Evolutionary conservation across 805 yeast genomes (phyloP).

Genomic region (Scheffersomyces stipitis): DNA sequence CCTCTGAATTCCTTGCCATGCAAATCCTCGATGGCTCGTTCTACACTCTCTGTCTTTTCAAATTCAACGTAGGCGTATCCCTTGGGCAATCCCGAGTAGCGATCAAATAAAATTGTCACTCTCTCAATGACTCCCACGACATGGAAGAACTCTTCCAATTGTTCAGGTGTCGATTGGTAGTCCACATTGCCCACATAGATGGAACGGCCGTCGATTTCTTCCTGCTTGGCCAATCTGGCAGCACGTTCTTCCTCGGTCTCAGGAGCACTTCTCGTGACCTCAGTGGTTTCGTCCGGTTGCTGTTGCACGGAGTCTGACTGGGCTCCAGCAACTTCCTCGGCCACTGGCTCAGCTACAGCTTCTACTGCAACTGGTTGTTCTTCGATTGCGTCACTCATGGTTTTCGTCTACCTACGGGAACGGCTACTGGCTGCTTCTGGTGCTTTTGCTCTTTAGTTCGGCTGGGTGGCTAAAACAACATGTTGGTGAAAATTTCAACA

Average conservation of each 20-base stretch:
- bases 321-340: not conserved
- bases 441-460: no score
- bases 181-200: slow-evolving; percentile 55
- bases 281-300: not conserved
- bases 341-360: not conserved
- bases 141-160: slow-evolving; percentile 47
- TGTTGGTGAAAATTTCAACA: no score
- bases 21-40: slow-evolving; percentile 44
- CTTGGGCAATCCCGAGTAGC: slow-evolving; percentile 45
- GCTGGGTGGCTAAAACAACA: no score
- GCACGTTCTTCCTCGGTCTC: slow-evolving; percentile 33
- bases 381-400: slow-evolving; percentile 1
- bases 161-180: slow-evolving; percentile 49
- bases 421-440: no score
- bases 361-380: not conserved
- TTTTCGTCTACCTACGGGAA: no score
- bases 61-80: slow-evolving; percentile 70
- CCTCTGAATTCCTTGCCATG: slow-evolving; percentile 46
- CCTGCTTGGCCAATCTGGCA: slow-evolving; percentile 37
- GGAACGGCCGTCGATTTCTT: slow-evolving; percentile 52
- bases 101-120: slow-evolving; percentile 51
- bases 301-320: not conserved
- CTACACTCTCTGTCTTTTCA: slow-evolving; percentile 40
- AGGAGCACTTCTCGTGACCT: slow-evolving; percentile 5
- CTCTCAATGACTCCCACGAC: slow-evolving; percentile 47